phyloP scores from a whole-genome alignment of 176 grass and related monocot genomes.

The Oryza rufipogon region DNA sequence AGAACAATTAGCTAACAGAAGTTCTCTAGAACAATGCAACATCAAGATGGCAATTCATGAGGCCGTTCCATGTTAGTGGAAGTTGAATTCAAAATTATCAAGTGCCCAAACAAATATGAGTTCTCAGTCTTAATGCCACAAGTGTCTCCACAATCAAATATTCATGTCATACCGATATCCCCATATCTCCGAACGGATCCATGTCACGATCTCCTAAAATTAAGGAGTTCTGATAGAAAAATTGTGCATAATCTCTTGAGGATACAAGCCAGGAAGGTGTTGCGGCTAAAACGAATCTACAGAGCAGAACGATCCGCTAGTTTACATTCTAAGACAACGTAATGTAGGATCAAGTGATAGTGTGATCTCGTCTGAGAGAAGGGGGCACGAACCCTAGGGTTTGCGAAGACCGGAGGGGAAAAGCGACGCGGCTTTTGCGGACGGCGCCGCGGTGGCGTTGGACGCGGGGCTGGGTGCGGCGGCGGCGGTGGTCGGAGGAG shows the following conservation, averaged over 20 bases:
- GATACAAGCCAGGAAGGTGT: neutral
- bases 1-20: neutral
- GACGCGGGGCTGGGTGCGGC: neutral
- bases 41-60: neutral
- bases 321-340: neutral
- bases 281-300: neutral
- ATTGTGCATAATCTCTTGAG: neutral
- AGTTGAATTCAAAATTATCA: neutral
- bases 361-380: neutral
- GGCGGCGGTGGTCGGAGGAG: neutral
- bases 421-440: slow-evolving; percentile 16
- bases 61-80: neutral
- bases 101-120: neutral
- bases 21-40: neutral
- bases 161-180: neutral
- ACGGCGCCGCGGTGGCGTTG: neutral
- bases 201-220: neutral
- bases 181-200: too few relatives aligned
- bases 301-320: neutral
- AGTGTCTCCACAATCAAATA: neutral
- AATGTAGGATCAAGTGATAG: neutral
- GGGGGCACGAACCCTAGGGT: slow-evolving; percentile 51
- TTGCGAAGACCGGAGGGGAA: slow-evolving; percentile 49
- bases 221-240: neutral
- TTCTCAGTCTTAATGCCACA: neutral